Conservation (phyloP, 2,329 filamentous ascomycete species). For the Diaporthe citrichinensis region DNA sequence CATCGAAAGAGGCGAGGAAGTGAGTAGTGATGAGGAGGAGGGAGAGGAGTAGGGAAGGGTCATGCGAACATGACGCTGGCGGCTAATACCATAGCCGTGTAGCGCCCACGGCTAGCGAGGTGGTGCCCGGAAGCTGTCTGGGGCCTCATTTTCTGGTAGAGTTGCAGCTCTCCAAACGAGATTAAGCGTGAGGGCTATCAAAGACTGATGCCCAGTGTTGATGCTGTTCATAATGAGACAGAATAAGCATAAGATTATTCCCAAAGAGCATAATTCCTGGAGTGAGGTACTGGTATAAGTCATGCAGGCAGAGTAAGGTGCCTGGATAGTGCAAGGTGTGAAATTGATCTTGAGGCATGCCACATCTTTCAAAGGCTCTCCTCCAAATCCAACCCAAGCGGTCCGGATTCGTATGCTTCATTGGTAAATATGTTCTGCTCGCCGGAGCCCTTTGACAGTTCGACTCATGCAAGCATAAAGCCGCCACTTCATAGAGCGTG, state of each 20-base stretch:
- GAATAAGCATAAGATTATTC: background rate
- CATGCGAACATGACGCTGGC: background rate
- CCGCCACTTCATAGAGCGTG: background rate
- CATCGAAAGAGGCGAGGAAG: constrained; percentile 65
- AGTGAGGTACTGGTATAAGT: background rate
- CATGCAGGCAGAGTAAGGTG: background rate
- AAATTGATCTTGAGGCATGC: background rate
- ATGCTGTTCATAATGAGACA: background rate
- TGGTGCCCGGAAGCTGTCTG: background rate
- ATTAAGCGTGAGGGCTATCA: background rate
- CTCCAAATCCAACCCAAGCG: background rate
- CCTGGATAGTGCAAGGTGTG: background rate
- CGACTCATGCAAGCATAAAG: background rate
- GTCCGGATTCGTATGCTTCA: background rate
- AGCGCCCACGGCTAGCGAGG: background rate
- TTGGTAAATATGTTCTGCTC: background rate
- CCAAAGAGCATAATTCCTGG: background rate
- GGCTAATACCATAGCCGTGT: background rate
- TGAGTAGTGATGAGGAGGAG: constrained; percentile 60
- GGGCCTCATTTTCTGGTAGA: background rate
- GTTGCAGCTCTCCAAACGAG: background rate
- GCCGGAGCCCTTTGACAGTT: background rate
- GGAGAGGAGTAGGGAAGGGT: constrained; percentile 32
- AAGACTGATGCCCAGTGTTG: background rate
- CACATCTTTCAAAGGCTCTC: background rate